phyloP scores from a whole-genome alignment of 129 eudicot species.

The carrot (Daucus carota) region DNA sequence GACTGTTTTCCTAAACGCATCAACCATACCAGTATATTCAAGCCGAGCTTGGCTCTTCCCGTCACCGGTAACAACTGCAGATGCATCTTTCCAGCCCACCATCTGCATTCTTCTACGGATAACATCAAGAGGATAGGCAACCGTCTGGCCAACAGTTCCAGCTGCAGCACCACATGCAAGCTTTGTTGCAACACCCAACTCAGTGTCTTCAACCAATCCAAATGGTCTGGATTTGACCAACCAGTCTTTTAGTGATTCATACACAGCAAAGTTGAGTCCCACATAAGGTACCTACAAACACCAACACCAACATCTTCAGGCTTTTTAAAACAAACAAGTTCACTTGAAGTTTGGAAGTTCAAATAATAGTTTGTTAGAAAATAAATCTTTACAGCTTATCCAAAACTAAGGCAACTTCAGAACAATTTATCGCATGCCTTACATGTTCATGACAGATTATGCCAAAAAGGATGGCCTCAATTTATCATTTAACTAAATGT shows the following conservation, averaged over 20 bases:
- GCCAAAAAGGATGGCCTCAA: neutral
- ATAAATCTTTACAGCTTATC: neutral
- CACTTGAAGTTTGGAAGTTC: neutral
- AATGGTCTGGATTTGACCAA: conserved; percentile 61
- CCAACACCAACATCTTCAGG: neutral
- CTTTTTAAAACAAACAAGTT: neutral
- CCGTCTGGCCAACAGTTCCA: conserved; percentile 97
- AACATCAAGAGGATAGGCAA: conserved; percentile 98
- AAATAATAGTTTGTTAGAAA: neutral
- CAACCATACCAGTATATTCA: conserved; percentile 90
- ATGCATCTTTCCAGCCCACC: conserved; percentile 98
- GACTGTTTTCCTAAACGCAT: conserved; percentile 92
- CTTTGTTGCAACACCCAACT: conserved; percentile 74
- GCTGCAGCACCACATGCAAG: conserved; percentile 99
- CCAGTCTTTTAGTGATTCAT: conserved; percentile 96
- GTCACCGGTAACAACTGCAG: conserved; percentile 80
- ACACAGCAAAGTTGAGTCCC: conserved; percentile 97
- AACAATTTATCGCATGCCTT: neutral
- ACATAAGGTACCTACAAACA: conserved; percentile 82
- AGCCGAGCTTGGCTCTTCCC: conserved; percentile 57
- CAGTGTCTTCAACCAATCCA: conserved; percentile 67
- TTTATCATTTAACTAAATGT: neutral
- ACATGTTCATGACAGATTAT: neutral
- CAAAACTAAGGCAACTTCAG: neutral
- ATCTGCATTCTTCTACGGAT: conserved; percentile 98